Evolutionary conservation across 805 yeast genomes (phyloP).

Genomic region (Candida anglica): DNA sequence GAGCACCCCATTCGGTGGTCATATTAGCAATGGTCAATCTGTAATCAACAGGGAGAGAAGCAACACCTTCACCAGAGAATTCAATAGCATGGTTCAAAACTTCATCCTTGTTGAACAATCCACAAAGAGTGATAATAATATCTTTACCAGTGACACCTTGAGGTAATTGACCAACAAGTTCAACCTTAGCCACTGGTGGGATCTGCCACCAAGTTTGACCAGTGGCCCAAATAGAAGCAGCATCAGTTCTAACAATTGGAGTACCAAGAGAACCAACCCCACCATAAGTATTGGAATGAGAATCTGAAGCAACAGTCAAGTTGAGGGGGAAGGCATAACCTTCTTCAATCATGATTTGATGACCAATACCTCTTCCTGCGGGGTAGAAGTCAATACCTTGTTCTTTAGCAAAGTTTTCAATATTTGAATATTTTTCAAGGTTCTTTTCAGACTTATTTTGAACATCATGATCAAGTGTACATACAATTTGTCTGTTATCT

Average conservation of each 20-base stretch:
- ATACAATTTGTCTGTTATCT: slow-evolving; percentile 87
- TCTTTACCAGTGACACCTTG: slow-evolving; percentile 93
- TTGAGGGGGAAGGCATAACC: slow-evolving; percentile 96
- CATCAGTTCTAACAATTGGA: slow-evolving; percentile 97
- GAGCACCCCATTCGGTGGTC: slow-evolving; percentile 99
- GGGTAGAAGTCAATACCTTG: slow-evolving; percentile 97
- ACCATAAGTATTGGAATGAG: slow-evolving; percentile 97
- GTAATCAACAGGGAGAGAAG: slow-evolving; percentile 69
- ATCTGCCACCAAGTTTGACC: slow-evolving; percentile 99
- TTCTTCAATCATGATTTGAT: slow-evolving; percentile 98
- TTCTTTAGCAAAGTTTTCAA: slow-evolving; percentile 81
- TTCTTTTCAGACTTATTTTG: slow-evolving; percentile 91
- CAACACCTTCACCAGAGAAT: slow-evolving; percentile 79
- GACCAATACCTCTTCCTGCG: slow-evolving; percentile 99
- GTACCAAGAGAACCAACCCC: slow-evolving; percentile 96
- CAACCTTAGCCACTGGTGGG: slow-evolving; percentile 96
- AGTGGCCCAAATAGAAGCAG: slow-evolving; percentile 99
- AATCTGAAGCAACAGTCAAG: slow-evolving; percentile 93
- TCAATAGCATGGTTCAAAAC: slow-evolving; percentile 93
- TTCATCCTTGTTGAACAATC: slow-evolving; percentile 86
- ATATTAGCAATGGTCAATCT: slow-evolving; percentile 91
- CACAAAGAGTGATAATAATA: slow-evolving; percentile 94
- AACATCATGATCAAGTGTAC: slow-evolving; percentile 96
- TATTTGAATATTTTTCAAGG: slow-evolving; percentile 80
- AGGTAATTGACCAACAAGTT: slow-evolving; percentile 76